Conservation (phyloP, 2,329 filamentous ascomycete genomes). For the Biscogniauxia marginata region DNA sequence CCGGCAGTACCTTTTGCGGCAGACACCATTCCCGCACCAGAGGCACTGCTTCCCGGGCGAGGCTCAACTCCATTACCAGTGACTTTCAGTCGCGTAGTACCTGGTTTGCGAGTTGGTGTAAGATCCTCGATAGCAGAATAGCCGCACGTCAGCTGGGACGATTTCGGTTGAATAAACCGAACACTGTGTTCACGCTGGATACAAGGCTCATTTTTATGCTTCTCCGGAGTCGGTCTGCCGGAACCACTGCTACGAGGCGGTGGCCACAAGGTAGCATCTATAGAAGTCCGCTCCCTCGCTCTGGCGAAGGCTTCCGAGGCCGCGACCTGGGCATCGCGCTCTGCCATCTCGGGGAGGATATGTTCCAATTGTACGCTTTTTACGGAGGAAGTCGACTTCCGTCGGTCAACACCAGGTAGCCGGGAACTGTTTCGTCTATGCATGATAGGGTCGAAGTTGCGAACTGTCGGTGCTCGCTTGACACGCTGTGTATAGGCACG, state of each 20-base stretch:
- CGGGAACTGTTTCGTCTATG: conserved; percentile 49
- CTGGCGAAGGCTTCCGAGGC: conserved; percentile 59
- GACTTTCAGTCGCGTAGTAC: conserved; percentile 2
- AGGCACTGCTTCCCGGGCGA: conserved; percentile 16
- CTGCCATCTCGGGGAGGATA: conserved; percentile 48
- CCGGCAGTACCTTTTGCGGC: conserved; percentile 31
- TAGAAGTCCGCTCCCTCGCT: conserved; percentile 43
- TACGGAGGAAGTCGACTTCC: conserved; percentile 53
- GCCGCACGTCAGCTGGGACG: conserved; percentile 1
- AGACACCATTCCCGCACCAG: conserved; percentile 27
- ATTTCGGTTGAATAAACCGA: conserved; percentile 43
- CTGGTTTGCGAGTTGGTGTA: conserved; percentile 2
- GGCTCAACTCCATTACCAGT: conserved; percentile 3
- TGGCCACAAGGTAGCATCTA: conserved; percentile 36
- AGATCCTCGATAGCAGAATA: not conserved
- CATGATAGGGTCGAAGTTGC: conserved; percentile 36
- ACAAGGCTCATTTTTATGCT: conserved; percentile 20
- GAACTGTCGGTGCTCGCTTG: conserved; percentile 3
- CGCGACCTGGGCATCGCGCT: conserved; percentile 61
- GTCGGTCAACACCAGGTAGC: conserved; percentile 45
- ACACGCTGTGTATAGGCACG: too few species aligned
- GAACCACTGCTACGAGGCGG: conserved; percentile 27
- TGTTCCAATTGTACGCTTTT: conserved; percentile 46
- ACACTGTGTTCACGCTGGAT: conserved; percentile 53
- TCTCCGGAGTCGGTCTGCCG: conserved; percentile 7